Evolutionary conservation across 768 basidiomycete species (phyloP), one percentile per base, ranked within the genome.

Genomic region (Naganishia antarctica): DNA sequence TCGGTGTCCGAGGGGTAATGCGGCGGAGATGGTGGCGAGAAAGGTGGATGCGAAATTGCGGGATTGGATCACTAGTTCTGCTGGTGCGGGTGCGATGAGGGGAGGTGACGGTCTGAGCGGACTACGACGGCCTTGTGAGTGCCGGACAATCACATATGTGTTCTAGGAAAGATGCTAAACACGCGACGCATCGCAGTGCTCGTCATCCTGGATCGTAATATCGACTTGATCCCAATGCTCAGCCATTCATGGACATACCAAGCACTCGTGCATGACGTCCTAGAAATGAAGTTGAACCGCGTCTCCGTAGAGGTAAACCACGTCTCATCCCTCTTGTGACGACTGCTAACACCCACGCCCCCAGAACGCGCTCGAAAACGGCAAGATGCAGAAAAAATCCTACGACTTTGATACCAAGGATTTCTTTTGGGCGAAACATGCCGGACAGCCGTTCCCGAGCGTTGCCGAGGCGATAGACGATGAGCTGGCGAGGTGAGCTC

Each of bases 221-320:
- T 98, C 61, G 96, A 99, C 73, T 82, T 99, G 15, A 88, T 91
- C 1, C 88, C 96, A 8, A 89, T 93, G 81, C 75, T 99, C 21
- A 88, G 89, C 1, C 96, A 99, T 73, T 93, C 93, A 2, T 99
- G 96, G 96, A 98, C 96, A 41, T 99, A 99, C 72, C 96, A 99
- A 79, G 91, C 96, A 0, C 84, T 99, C 29, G 89, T 98, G 0
- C 96, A 94, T 26, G 96, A 99, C 74, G 98, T 96, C 69, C 84
- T 99, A 37, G 89, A 94, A 64, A 93, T 99, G 82, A 93, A 90
- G 77, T 83, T 99, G 18, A 98, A 98, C 77, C 86, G 94, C 7
- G 91, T 99, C 6, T 85, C 90, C 0, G 87, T 99, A 32, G 78
- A 81, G 74, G 81, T 81, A 44, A 68, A 79, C 68, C 32, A 11